Evolutionary conservation across 495 filamentous ascomycete genomes (phyloP), one percentile per base, ranked within the genome.

Genomic region (Penicillium crystallinum): DNA sequence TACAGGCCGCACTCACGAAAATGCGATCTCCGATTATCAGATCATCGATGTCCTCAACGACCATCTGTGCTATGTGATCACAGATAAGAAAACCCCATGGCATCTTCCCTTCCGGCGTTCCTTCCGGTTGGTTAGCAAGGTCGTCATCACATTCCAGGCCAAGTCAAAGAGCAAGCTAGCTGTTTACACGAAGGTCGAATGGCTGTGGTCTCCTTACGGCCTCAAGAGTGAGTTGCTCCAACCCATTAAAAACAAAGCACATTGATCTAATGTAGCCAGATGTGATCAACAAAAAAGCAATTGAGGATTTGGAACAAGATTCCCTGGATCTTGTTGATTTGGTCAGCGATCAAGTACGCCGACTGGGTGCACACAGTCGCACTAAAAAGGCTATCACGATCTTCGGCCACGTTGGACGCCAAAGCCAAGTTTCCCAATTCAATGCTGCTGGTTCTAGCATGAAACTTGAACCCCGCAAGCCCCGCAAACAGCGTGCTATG

Each of bases 11-110:
- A 77, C 76, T 46, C 70, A 78, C 42, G 76, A 76, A 53, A 79
- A 82, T 15, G 56, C 46, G 8, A 81, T 96, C 31, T 77, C 80
- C 3, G 93, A 97, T 68, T 83, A 87, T 57, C 93, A 98, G 64
- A 82, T 86, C 53, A 90, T 98, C 50, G 93, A 98, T 48, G 79
- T 95, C 18, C 81, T 88, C 59, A 95, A 91, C 67, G 95, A 97
- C 56, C 92, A 97, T 64, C 78, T 97, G 38, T 96, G 91, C 66
- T 98, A 98, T 67, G 90, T 96, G 34, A 80, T 97, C 40, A 90
- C 89, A 12, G 89, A 97, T 64, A 82, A 83, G 54, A 90, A 89
- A 60, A 87, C 82, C 0, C 91, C 92, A 1, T 97, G 90, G 90
- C 89, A 95, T 73, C 78, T 97, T 15, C 93, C 95, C 2, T 80